Percentiles rank a stretch among this genome's conserved stretches.
Evolutionary conservation across 2,329 filamentous ascomycete genomes (phyloP).

Genomic region (Epichloe typhina): DNA sequence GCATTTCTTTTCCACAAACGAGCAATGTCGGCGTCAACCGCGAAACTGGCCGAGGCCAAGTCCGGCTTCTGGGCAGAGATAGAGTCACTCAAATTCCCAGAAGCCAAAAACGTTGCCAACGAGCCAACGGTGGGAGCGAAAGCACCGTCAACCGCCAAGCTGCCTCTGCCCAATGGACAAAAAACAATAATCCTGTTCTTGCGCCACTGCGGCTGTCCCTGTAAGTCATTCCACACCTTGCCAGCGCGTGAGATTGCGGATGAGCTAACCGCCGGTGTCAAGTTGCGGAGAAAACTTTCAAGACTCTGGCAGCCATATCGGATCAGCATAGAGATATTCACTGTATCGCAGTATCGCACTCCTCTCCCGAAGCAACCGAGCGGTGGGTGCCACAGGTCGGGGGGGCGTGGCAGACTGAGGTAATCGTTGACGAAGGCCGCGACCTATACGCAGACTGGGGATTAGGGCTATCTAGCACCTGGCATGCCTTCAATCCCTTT

Average conservation of each 20-base stretch:
- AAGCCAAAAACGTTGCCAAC: constrained; percentile 28
- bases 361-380: constrained; percentile 36
- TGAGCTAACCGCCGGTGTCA: neutral
- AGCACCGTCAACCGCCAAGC: constrained; percentile 39
- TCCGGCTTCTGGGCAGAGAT: constrained; percentile 23
- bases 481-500: constrained; percentile 48
- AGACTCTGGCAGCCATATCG: constrained; percentile 37
- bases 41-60: constrained; percentile 3
- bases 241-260: neutral
- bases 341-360: constrained; percentile 53
- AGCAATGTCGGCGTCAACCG: constrained; percentile 2
- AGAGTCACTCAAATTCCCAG: constrained; percentile 27
- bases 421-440: constrained; percentile 48
- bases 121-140: constrained; percentile 38
- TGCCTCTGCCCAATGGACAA: constrained; percentile 39
- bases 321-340: constrained; percentile 33
- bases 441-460: constrained; percentile 54
- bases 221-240: constrained; percentile 29
- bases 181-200: constrained; percentile 54
- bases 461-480: constrained; percentile 44
- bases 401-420: constrained; percentile 41
- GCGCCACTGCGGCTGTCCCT: constrained; percentile 62
- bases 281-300: constrained; percentile 59
- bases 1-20: neutral
- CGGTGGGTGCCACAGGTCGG: constrained; percentile 43